Percentiles rank a stretch among this genome's conserved stretches.
phyloP scores from a whole-genome alignment of 768 basidiomycete genomes.

The Albatrellus ellisii region DNA sequence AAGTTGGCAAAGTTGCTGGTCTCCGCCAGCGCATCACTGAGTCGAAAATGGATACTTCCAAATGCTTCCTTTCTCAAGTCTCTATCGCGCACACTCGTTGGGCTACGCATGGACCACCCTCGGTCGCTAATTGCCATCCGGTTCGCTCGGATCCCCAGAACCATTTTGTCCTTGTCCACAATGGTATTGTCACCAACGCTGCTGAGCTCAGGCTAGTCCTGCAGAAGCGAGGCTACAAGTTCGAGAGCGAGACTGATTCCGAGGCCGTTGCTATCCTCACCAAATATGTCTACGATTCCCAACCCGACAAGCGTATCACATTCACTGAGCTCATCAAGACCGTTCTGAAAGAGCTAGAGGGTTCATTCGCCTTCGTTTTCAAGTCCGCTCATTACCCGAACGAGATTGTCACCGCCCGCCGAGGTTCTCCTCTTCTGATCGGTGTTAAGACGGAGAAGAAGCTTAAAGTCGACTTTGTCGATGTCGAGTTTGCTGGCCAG shows the following conservation, averaged over 20 bases:
- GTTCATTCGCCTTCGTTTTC: slow-evolving; percentile 99
- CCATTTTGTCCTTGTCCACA: slow-evolving; percentile 94
- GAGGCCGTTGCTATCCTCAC: slow-evolving; percentile 93
- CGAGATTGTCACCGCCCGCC: slow-evolving; percentile 89
- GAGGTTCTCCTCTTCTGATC: slow-evolving; percentile 91
- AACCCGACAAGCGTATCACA: slow-evolving; percentile 68
- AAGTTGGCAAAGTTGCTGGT: slow-evolving; percentile 93
- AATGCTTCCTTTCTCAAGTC: slow-evolving; percentile 74
- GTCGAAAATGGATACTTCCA: slow-evolving; percentile 57
- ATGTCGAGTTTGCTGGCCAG: slow-evolving; percentile 85
- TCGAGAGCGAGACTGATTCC: slow-evolving; percentile 93
- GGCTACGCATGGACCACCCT: slow-evolving; percentile 95
- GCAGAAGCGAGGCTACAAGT: slow-evolving; percentile 90
- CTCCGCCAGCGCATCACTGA: slow-evolving; percentile 80
- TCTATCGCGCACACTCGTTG: slow-evolving; percentile 99
- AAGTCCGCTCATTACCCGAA: slow-evolving; percentile 94
- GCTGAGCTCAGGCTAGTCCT: slow-evolving; percentile 81
- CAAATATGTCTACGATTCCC: slow-evolving; percentile 95
- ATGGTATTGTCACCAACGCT: slow-evolving; percentile 96
- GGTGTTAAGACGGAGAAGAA: slow-evolving; percentile 99
- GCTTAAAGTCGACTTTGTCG: slow-evolving; percentile 98
- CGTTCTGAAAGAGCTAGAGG: slow-evolving; percentile 94
- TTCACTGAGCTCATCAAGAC: slow-evolving; percentile 93
- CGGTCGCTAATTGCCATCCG: slow-evolving; percentile 87
- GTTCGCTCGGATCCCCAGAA: slow-evolving; percentile 66